Percentiles rank a stretch among this genome's conserved stretches.
phyloP scores from a whole-genome alignment of 345 rosid genomes.

The Sisymbrium irio region DNA sequence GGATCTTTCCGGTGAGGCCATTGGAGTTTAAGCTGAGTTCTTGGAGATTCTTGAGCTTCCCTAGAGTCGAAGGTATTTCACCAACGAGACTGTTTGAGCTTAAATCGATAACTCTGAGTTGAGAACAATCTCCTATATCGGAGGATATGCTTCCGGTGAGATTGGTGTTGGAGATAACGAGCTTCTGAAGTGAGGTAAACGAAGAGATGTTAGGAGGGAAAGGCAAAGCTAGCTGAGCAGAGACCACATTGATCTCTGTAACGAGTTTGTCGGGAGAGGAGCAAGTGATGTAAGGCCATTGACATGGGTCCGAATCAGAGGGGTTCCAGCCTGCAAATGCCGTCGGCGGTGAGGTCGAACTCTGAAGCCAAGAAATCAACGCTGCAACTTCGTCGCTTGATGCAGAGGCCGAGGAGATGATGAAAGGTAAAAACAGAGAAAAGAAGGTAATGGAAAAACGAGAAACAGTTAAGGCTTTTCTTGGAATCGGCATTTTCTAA shows the following conservation, averaged over 20 bases:
- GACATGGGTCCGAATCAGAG: conserved; percentile 62
- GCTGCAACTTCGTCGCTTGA: conserved; percentile 47
- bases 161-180: conserved; percentile 55
- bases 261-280: conserved; percentile 44
- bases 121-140: conserved; percentile 49
- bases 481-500: conserved; percentile 60
- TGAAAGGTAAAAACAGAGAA: conserved; percentile 27
- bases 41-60: conserved; percentile 63
- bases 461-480: conserved; percentile 41
- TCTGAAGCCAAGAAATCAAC: conserved; percentile 55
- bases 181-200: conserved; percentile 50
- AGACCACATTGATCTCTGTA: conserved; percentile 57
- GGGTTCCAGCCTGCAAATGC: conserved; percentile 55
- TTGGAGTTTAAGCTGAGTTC: conserved; percentile 70
- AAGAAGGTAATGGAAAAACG: conserved; percentile 20
- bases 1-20: conserved; percentile 62
- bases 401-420: conserved; percentile 23
- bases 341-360: conserved; percentile 39
- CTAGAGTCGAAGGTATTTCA: conserved; percentile 60
- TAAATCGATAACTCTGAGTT: conserved; percentile 48
- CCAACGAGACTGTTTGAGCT: conserved; percentile 76
- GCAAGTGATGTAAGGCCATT: conserved; percentile 62
- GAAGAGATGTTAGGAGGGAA: conserved; percentile 57
- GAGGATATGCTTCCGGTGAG: conserved; percentile 62
- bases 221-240: conserved; percentile 52